These are phyloP conservation scores for Aspergillus leporis DNA, from an alignment of 495 filamentous ascomycete genomes.

Conservation along the genomic window DNA sequence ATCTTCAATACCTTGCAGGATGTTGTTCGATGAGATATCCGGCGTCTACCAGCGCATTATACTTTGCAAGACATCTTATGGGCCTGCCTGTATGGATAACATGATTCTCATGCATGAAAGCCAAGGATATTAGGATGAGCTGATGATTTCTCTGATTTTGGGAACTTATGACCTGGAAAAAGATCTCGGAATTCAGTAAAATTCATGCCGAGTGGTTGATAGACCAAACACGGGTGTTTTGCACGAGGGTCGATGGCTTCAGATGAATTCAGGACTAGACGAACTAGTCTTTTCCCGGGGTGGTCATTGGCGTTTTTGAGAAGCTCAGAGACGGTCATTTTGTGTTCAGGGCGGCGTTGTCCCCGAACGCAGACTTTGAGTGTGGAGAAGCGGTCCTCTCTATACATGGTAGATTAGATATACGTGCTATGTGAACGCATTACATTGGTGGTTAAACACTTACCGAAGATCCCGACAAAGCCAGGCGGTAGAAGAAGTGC, in stretches of 20 bases:
- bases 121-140: constrained; percentile 32
- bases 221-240: constrained; percentile 41
- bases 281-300: constrained; percentile 27
- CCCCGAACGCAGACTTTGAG: constrained; percentile 36
- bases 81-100: constrained; percentile 36
- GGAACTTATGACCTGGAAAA: constrained; percentile 29
- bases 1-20: constrained; percentile 26
- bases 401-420: constrained; percentile 12
- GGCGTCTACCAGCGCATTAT: constrained; percentile 7
- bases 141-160: constrained; percentile 33
- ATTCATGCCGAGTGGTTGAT: constrained; percentile 40
- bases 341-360: constrained; percentile 20
- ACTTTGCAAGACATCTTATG: background rate
- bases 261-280: constrained; percentile 40
- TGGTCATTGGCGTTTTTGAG: constrained; percentile 29
- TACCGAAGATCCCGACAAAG: constrained; percentile 46
- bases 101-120: constrained; percentile 34
- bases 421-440: background rate
- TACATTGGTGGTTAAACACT: constrained; percentile 15
- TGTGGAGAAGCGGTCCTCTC: constrained; percentile 28
- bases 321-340: constrained; percentile 30
- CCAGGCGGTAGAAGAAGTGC: constrained; percentile 50
- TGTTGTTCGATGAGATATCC: constrained; percentile 31
- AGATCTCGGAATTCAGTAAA: constrained; percentile 32
- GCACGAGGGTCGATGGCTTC: constrained; percentile 36